Percentiles rank a stretch among this genome's conserved stretches.
These are phyloP conservation scores for Senecio squalidus DNA, from an alignment of 140 eudicot species.

Conservation along the genomic window DNA sequence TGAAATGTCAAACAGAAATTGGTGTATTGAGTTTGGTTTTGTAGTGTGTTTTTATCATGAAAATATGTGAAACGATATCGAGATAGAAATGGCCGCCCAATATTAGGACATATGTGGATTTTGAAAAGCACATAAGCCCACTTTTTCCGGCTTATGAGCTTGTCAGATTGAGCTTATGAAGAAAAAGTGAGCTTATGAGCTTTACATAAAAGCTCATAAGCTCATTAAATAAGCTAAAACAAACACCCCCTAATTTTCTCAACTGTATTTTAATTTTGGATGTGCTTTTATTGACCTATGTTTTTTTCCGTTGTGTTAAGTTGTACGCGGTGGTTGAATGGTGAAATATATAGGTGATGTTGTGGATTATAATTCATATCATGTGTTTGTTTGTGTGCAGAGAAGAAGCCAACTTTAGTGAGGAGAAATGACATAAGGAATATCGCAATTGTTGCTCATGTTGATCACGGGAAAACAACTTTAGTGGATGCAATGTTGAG, in stretches of 20 bases:
- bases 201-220: too few relatives aligned
- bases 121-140: too few relatives aligned
- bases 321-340: neutral
- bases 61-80: slow-evolving; percentile 5
- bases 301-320: neutral
- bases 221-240: too few relatives aligned
- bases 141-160: too few relatives aligned
- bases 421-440: slow-evolving; percentile 91
- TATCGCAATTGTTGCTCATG: slow-evolving; percentile 98
- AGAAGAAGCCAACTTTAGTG: slow-evolving; percentile 44
- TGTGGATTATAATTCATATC: slow-evolving; percentile 8
- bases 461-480: slow-evolving; percentile 98
- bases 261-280: neutral
- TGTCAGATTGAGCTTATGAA: too few relatives aligned
- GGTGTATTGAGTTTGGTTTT: neutral
- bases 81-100: too few relatives aligned
- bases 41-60: slow-evolving; percentile 8
- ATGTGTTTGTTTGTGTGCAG: slow-evolving; percentile 7
- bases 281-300: neutral
- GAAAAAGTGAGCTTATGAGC: too few relatives aligned
- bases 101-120: too few relatives aligned
- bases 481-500: slow-evolving; percentile 90
- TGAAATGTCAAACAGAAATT: slow-evolving; percentile 9
- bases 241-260: too few relatives aligned
- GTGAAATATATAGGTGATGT: neutral